Base-by-base conservation (phyloP, 1,284 basidiomycete species). In the Sutorius eximius region DNA sequence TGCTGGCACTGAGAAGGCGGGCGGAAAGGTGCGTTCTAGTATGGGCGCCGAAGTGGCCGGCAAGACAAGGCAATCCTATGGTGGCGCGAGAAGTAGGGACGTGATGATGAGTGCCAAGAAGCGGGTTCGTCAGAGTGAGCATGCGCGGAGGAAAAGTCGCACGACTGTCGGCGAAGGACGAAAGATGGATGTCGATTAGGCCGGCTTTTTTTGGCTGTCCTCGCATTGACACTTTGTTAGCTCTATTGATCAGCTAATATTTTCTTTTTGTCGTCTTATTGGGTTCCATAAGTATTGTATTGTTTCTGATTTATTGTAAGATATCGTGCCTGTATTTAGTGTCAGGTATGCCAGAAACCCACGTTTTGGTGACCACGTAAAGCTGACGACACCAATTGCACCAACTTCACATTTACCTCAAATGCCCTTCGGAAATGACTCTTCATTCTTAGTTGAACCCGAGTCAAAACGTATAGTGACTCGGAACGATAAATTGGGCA, bases 71-170 rank as follows among this genome's bases (percentile, higher is more conserved):
- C 46, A 76, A 71, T 50, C 75, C 66, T 63, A 73, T 67, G 41
- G 60, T 10, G 57, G 67, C 12, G 66, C 70, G 41, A 68, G 67
- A 55, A 66, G 71, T 18, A 68, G 64, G 12, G 73, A 72, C 16
- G 64, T 82, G 60, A 52, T 81, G 62, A 75, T 81, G 73, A 83
- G 80, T 51, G 82, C 82, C 64, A 87, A 84, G 79, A 86, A 81
- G 71, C 74, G 80, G 55, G 80, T 78, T 37, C 77, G 86, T 62
- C 83, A 86, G 75, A 89, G 83, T 61, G 86, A 91, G 73, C 83
- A 83, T 64, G 74, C 75, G 15, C 70, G 79, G 60, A 68, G 82
- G 63, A 72, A 65, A 61, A 82, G 80, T 60, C 66, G 73, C n/a
- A 57, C 41, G 15, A 37, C 40, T 3, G 56, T 34, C 29, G 49